Evolutionary conservation across 2,329 filamentous ascomycete species (phyloP).

Genomic region (Scedosporium dehoogii): DNA sequence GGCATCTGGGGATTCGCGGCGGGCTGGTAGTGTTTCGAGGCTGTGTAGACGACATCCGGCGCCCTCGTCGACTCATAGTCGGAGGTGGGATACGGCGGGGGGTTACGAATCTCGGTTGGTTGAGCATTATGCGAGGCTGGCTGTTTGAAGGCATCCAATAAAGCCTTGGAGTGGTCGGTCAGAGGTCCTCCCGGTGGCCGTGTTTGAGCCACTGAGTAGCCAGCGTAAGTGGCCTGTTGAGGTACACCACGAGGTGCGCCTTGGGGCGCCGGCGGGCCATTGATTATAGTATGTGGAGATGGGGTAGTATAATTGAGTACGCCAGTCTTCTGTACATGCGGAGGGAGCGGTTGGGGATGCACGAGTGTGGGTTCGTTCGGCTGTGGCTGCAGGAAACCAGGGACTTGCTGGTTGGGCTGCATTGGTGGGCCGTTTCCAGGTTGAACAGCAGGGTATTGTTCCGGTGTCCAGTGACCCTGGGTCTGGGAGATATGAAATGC

Average conservation of each 20-base stretch:
- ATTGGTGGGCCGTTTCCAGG: constrained; percentile 16
- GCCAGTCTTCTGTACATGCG: constrained; percentile 41
- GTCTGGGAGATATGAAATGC: constrained; percentile 16
- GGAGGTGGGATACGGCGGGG: neutral
- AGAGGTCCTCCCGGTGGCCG: neutral
- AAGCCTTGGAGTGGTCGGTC: constrained; percentile 6
- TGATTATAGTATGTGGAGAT: constrained; percentile 6
- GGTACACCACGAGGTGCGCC: neutral
- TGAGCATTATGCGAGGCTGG: neutral
- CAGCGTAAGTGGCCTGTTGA: constrained; percentile 6
- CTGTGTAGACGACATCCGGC: neutral
- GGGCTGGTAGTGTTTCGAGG: neutral
- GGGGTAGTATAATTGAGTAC: constrained; percentile 12
- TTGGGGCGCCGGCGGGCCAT: neutral
- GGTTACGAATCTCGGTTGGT: neutral
- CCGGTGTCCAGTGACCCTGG: neutral
- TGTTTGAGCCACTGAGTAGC: constrained; percentile 1
- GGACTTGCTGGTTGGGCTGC: neutral
- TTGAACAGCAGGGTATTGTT: constrained; percentile 7
- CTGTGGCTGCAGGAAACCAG: neutral
- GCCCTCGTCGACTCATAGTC: neutral
- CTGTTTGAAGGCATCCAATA: neutral
- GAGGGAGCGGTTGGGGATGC: constrained; percentile 42
- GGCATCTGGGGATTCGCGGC: neutral
- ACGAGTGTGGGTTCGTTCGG: constrained; percentile 10